Percentiles rank a stretch among this genome's conserved stretches.
phyloP scores from a whole-genome alignment of 352 stramenopile genomes.

The Globisporangium camurandrum region DNA sequence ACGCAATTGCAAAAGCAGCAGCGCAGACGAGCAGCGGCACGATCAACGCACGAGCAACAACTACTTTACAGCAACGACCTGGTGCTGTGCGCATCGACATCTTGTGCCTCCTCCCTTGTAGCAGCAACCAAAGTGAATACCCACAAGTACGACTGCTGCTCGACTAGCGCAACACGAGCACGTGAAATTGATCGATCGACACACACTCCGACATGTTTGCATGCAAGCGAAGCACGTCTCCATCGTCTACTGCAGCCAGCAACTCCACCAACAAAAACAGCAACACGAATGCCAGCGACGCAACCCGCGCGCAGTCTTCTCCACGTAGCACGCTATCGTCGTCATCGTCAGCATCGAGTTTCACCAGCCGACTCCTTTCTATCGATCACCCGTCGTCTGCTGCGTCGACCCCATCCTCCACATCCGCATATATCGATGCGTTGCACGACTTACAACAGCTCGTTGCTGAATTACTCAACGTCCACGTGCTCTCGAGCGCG shows the following conservation, averaged over 20 bases:
- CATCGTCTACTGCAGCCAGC: neutral
- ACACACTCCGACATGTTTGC: constrained; percentile 1
- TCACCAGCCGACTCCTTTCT: neutral
- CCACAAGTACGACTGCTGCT: no score
- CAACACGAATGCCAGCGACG: neutral
- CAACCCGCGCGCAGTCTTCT: neutral
- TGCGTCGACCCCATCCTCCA: neutral
- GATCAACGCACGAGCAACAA: no score
- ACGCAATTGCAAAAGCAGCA: no score
- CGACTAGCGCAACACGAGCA: no score
- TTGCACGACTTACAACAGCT: constrained; percentile 23
- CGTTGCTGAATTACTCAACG: constrained; percentile 23
- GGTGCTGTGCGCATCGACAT: no score
- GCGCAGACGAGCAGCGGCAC: no score
- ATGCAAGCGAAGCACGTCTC: neutral
- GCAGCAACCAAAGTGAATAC: no score
- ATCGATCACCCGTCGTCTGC: no score
- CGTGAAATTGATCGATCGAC: no score
- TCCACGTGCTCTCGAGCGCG: constrained; percentile 28
- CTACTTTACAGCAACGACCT: no score
- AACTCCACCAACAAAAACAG: neutral
- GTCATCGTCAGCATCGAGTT: neutral
- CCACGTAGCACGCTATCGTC: neutral
- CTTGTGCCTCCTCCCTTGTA: no score
- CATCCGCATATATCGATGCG: constrained; percentile 20